A percentile compares a stretch with the other conserved stretches of the same genome.
phyloP scores from a whole-genome alignment of 805 yeast genomes.

The Cyberlindnera subsufficiens region DNA sequence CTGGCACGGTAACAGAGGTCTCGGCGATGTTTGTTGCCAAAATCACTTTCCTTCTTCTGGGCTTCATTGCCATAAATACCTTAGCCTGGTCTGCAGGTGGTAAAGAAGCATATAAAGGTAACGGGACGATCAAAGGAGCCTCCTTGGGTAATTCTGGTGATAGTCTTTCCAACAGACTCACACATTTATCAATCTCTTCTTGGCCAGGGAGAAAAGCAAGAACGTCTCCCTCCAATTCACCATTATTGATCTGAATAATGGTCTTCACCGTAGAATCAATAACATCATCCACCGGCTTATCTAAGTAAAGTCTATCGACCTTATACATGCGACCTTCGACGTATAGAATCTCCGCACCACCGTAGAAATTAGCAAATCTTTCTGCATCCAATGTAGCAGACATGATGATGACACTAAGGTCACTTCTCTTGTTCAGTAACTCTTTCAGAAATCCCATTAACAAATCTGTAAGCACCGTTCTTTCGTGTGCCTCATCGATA shows the following conservation, averaged over 20 bases:
- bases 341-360: slow-evolving; percentile 72
- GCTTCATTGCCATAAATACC: slow-evolving; percentile 64
- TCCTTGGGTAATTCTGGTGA: slow-evolving; percentile 65
- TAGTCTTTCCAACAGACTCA: slow-evolving; percentile 49
- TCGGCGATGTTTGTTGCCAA: slow-evolving; percentile 96
- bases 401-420: slow-evolving; percentile 76
- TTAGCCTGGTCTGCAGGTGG: slow-evolving; percentile 78
- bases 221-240: slow-evolving; percentile 82
- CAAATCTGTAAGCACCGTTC: slow-evolving; percentile 88
- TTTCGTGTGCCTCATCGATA: slow-evolving; percentile 96
- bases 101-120: slow-evolving; percentile 91
- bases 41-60: slow-evolving; percentile 76
- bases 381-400: slow-evolving; percentile 96
- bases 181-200: slow-evolving; percentile 91
- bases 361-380: slow-evolving; percentile 71
- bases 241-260: slow-evolving; percentile 69
- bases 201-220: slow-evolving; percentile 93
- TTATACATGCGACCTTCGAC: slow-evolving; percentile 89
- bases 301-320: slow-evolving; percentile 66
- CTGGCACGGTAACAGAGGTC: slow-evolving; percentile 93
- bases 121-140: slow-evolving; percentile 69
- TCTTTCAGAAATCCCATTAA: slow-evolving; percentile 83
- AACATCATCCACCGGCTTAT: slow-evolving; percentile 67
- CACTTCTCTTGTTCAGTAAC: slow-evolving; percentile 45
- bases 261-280: slow-evolving; percentile 74